phyloP scores from a whole-genome alignment of 1,284 basidiomycete genomes.

The Blastosporella zonata region DNA sequence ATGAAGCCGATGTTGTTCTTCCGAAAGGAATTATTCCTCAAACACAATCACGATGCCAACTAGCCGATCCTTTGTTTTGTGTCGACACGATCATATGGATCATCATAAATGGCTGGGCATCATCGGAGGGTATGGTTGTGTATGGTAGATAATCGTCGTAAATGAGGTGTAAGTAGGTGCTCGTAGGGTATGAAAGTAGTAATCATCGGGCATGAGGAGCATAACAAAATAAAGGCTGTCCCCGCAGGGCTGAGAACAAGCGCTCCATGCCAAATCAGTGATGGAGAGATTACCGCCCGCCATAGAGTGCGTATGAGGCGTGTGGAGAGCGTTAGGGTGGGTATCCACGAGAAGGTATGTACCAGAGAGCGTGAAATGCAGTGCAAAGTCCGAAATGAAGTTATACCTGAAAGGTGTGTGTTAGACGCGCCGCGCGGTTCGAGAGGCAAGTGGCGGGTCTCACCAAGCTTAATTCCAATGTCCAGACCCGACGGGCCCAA shows the following conservation, averaged over 20 bases:
- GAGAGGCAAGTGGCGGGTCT: slow-evolving; percentile 24
- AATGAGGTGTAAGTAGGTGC: slow-evolving; percentile 16
- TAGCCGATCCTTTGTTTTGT: slow-evolving; percentile 16
- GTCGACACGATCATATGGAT: slow-evolving; percentile 3
- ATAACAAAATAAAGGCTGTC: slow-evolving; percentile 9
- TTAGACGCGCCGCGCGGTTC: slow-evolving; percentile 2
- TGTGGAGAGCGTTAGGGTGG: slow-evolving; percentile 11
- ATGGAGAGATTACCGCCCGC: slow-evolving; percentile 8
- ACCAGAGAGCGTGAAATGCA: slow-evolving; percentile 14
- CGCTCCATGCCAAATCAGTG: slow-evolving; percentile 6
- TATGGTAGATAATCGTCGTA: slow-evolving; percentile 16
- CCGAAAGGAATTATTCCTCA: slow-evolving; percentile 14
- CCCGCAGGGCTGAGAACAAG: slow-evolving; percentile 3
- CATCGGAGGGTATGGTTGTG: slow-evolving; percentile 8
- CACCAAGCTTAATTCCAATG: slow-evolving; percentile 92
- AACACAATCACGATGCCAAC: slow-evolving; percentile 15
- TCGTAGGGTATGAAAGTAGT: slow-evolving; percentile 18
- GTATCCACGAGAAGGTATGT: slow-evolving; percentile 19
- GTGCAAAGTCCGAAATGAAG: slow-evolving; percentile 10
- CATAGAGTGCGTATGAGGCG: slow-evolving; percentile 8
- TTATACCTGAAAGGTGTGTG: slow-evolving; percentile 10
- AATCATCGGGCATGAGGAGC: slow-evolving; percentile 10
- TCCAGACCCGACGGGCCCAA: slow-evolving; percentile 99
- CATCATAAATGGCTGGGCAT: slow-evolving; percentile 1
- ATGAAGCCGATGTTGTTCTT: slow-evolving; percentile 8